phyloP scores from a whole-genome alignment of 768 basidiomycete genomes.

The Boletus pseudo-olivaceus region DNA sequence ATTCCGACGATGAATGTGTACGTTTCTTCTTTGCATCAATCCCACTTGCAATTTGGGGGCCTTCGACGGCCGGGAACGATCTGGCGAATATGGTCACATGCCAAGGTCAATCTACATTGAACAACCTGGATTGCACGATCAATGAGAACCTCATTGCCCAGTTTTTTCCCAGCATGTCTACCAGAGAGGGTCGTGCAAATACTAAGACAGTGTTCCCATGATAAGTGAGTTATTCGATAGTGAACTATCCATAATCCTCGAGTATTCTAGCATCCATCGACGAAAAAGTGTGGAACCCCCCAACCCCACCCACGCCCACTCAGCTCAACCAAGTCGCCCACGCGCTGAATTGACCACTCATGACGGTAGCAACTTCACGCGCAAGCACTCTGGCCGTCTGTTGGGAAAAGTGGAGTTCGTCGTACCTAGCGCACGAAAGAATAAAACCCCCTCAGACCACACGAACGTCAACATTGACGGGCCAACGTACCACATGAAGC shows the following conservation, averaged over 20 bases:
- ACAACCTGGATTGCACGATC: background rate
- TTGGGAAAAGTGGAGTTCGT: constrained; percentile 61
- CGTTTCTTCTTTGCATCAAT: constrained; percentile 9
- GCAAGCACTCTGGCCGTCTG: constrained; percentile 55
- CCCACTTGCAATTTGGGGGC: constrained; percentile 1
- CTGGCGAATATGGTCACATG: background rate
- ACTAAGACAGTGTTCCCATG: background rate
- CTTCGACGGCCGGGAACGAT: background rate
- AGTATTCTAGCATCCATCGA: background rate
- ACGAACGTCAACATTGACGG: constrained; percentile 13
- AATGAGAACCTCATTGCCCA: background rate
- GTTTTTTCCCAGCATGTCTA: background rate
- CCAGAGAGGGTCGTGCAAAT: background rate
- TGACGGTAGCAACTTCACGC: constrained; percentile 45
- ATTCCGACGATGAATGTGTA: background rate
- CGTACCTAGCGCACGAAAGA: constrained; percentile 21
- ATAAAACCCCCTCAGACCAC: too few species aligned
- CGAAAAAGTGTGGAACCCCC: background rate
- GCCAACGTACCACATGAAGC: constrained; percentile 53
- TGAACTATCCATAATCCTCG: background rate
- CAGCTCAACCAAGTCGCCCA: constrained; percentile 54
- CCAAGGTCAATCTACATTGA: background rate
- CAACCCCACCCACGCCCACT: background rate
- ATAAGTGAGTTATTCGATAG: background rate
- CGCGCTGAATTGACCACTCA: constrained; percentile 40